Evolutionary conservation across 108 stramenopile species (phyloP), one percentile per base, ranked within the genome.

Genomic region (Chaetoceros muelleri): DNA sequence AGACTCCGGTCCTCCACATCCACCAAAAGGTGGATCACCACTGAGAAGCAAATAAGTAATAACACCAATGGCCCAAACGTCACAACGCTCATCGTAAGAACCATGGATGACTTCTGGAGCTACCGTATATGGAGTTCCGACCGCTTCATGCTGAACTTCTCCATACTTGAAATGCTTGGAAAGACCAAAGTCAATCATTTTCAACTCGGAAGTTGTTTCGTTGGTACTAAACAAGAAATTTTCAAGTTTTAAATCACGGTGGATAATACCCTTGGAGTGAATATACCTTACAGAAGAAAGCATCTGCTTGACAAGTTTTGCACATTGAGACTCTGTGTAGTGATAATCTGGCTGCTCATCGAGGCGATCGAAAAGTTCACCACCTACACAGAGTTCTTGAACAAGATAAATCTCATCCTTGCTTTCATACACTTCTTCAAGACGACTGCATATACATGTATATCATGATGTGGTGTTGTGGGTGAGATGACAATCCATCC

Each of bases 131-230:
- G 90, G 90, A 8, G 90, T 93, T 24, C 90, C 90, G 2, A 93
- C 90, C 17, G 90, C 86, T 52, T 93, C 90, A 24, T 84, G 76
- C 44, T 86, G 87, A 24, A 77, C 66, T 63, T 94, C 86, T 23
- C 86, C 84, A 63, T 84, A 77, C 17, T 70, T 71, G 71, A 95
- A 96, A 73, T 96, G 94, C 69, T 86, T 91, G 44, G 74, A 77
- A 21, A 98, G 72, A 28, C 98, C 98, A 63, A 98, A 97, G 76
- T 98, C 98, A 64, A 98, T 98, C 74, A 98, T 94, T 63, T 94
- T 95, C 45, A 98, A 63, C 45, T 86, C 85, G 13, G 86, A 68
- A 46, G 85, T 76, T 7, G 65, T 61, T 22, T 67, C 63, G 24
- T 46, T 61, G 45, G 62, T 67, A 27, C 82, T 81, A 61, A 98